Evolutionary conservation across 345 rosid genomes (phyloP).

Genomic region (Syzygium grande): DNA sequence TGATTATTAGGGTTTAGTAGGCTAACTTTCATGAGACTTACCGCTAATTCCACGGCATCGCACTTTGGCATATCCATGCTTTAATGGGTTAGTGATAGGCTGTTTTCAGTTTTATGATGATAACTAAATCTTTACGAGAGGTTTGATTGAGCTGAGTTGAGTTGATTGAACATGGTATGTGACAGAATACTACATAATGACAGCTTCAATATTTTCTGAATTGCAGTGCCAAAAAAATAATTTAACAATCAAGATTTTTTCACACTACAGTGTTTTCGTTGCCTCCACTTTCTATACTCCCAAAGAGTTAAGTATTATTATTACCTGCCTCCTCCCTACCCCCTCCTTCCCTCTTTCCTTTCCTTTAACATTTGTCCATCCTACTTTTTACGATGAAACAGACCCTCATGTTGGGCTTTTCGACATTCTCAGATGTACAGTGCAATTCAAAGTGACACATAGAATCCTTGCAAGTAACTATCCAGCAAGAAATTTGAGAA

Average conservation of each 20-base stretch:
- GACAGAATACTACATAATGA: background rate
- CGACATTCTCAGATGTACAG: background rate
- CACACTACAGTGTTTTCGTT: background rate
- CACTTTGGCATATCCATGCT: background rate
- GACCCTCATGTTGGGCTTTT: background rate
- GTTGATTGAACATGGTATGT: background rate
- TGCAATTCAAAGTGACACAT: background rate
- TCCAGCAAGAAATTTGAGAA: background rate
- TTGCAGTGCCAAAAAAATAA: background rate
- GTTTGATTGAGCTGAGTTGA: background rate
- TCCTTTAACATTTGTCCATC: background rate
- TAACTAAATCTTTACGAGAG: background rate
- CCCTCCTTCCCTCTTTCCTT: background rate
- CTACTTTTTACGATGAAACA: background rate
- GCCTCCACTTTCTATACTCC: background rate
- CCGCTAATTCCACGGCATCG: background rate
- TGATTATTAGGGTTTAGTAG: background rate
- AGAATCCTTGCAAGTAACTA: background rate
- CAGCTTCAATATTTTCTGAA: background rate
- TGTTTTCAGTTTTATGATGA: background rate
- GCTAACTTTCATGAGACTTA: background rate
- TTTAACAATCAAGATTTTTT: background rate
- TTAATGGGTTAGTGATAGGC: background rate
- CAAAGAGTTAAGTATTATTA: background rate
- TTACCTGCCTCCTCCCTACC: background rate